phyloP scores from a whole-genome alignment of 2,329 filamentous ascomycete genomes.

The Leptographium flavum region DNA sequence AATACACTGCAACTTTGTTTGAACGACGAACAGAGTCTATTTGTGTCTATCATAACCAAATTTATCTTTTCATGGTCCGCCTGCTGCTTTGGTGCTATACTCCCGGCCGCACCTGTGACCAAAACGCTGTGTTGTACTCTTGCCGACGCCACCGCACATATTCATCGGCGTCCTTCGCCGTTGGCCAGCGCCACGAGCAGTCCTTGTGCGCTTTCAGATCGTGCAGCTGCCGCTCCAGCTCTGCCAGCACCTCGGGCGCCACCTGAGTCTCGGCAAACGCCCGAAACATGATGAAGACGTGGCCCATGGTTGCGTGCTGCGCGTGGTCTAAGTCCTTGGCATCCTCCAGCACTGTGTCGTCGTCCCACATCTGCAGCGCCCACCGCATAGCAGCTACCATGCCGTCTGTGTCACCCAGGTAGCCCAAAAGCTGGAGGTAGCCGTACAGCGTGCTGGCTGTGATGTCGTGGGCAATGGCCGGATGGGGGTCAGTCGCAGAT shows the following conservation, averaged over 20 bases:
- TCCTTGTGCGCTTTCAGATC: conserved; percentile 14
- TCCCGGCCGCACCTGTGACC: conserved; percentile 7
- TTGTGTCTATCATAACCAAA: not conserved
- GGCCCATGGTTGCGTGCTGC: conserved; percentile 17
- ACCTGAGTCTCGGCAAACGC: conserved; percentile 31
- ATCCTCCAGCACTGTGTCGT: conserved; percentile 18
- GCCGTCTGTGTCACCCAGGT: conserved; percentile 42
- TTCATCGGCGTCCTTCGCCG: conserved; percentile 15
- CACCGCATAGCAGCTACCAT: conserved; percentile 44
- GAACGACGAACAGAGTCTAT: not conserved
- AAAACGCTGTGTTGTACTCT: conserved; percentile 8
- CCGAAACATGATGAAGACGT: conserved; percentile 24
- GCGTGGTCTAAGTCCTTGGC: conserved; percentile 22
- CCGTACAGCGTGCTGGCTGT: conserved; percentile 34
- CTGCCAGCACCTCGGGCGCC: conserved; percentile 14
- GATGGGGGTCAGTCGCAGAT: not conserved
- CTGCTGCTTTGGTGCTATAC: not conserved
- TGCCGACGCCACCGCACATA: conserved; percentile 16
- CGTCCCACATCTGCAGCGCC: conserved; percentile 35
- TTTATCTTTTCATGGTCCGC: not conserved
- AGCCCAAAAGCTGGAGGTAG: conserved; percentile 50
- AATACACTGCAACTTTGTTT: no score
- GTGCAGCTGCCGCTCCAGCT: conserved; percentile 16
- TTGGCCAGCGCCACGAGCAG: conserved; percentile 23
- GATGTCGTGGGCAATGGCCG: conserved; percentile 25